These are phyloP conservation scores for Adiantum capillusveneris DNA, from an alignment of 75 land plant species.

Conservation along the genomic window DNA sequence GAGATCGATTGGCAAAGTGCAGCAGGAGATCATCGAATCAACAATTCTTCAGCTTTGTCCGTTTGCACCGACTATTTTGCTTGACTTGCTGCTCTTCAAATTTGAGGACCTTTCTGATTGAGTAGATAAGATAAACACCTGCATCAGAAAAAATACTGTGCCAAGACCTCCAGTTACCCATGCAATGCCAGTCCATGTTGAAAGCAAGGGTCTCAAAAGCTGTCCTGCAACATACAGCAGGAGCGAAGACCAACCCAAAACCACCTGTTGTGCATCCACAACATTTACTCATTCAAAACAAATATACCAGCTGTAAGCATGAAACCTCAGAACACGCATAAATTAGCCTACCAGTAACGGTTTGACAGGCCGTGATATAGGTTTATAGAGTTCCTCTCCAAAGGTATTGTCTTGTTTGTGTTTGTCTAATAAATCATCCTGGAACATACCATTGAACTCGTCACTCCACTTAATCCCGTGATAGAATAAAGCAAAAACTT, in stretches of 20 bases:
- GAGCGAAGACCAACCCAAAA: constrained; percentile 38
- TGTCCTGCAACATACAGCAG: constrained; percentile 25
- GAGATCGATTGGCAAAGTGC: too few relatives aligned
- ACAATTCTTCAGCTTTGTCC: background rate
- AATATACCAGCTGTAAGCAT: too few relatives aligned
- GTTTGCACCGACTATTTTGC: background rate
- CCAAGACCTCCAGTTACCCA: constrained; percentile 37
- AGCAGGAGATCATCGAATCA: too few relatives aligned
- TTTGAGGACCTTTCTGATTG: constrained; percentile 73
- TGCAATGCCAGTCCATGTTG: constrained; percentile 67
- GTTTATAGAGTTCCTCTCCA: constrained; percentile 34
- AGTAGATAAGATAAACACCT: constrained; percentile 51
- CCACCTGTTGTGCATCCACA: constrained; percentile 36
- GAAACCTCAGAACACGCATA: too few relatives aligned
- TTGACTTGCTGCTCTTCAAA: background rate
- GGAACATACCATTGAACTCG: constrained; percentile 6
- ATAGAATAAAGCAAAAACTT: background rate
- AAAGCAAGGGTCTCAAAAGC: constrained; percentile 35
- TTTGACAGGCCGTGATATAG: constrained; percentile 21
- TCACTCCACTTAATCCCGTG: constrained; percentile 1
- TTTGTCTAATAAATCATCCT: constrained; percentile 37
- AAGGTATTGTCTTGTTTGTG: constrained; percentile 34
- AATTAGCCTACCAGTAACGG: constrained; percentile 25
- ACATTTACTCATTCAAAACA: constrained; percentile 27
- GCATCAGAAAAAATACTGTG: constrained; percentile 51